Conservation (phyloP, 1,284 basidiomycete species). For the Retiboletus fuscus region DNA sequence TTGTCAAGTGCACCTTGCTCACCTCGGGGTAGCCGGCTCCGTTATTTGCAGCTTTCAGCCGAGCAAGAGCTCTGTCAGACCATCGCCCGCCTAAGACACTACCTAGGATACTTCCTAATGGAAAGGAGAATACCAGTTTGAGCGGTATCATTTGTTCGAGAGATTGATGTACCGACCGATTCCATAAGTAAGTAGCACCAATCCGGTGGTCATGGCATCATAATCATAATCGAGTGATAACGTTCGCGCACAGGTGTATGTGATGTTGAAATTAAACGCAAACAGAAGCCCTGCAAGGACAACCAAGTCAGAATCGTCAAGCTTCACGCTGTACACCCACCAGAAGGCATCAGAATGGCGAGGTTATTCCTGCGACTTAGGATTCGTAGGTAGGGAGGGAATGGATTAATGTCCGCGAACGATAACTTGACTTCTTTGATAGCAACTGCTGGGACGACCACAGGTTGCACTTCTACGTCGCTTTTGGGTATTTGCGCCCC, state of each 20-base stretch:
- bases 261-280: slow-evolving; percentile 74
- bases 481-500: neutral
- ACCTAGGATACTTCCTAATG: slow-evolving; percentile 71
- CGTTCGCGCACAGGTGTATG: slow-evolving; percentile 81
- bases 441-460: slow-evolving; percentile 14
- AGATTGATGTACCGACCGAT: slow-evolving; percentile 56
- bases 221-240: slow-evolving; percentile 75
- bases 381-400: slow-evolving; percentile 36
- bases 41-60: slow-evolving; percentile 70
- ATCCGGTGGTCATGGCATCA: slow-evolving; percentile 78
- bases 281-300: slow-evolving; percentile 68
- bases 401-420: slow-evolving; percentile 39
- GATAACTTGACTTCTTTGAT: slow-evolving; percentile 52
- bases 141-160: neutral
- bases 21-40: slow-evolving; percentile 78
- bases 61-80: slow-evolving; percentile 74
- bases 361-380: slow-evolving; percentile 37
- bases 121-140: slow-evolving; percentile 1
- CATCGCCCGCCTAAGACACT: slow-evolving; percentile 82
- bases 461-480: slow-evolving; percentile 42
- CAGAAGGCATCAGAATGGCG: slow-evolving; percentile 37
- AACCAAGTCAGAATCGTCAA: slow-evolving; percentile 70
- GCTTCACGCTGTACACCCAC: slow-evolving; percentile 19
- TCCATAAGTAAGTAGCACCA: slow-evolving; percentile 83
- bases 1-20: slow-evolving; percentile 26